phyloP scores from a whole-genome alignment of 106 monocot species.

The Ottelia alismoides region DNA sequence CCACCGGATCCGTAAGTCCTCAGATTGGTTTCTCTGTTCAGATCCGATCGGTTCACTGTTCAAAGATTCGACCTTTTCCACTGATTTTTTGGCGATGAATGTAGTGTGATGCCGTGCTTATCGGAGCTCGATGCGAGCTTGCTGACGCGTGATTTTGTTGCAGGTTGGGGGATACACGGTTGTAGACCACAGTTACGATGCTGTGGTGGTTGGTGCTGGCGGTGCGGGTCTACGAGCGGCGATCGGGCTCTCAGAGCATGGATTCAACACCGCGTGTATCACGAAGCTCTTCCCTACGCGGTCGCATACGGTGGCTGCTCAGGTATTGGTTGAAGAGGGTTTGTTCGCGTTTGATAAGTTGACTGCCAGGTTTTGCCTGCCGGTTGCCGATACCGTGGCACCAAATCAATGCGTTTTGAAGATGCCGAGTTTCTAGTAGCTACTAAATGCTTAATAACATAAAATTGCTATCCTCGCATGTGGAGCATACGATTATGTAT shows the following conservation, averaged over 20 bases:
- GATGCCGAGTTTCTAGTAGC: no score
- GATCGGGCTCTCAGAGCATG: conserved; percentile 27
- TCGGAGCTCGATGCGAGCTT: no score
- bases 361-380: no score
- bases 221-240: conserved; percentile 24
- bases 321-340: conserved; percentile 16
- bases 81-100: background rate
- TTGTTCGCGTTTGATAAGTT: no score
- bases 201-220: conserved; percentile 23
- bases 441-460: no score
- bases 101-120: no score
- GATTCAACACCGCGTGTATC: conserved; percentile 24
- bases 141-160: background rate
- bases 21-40: background rate
- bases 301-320: conserved; percentile 25
- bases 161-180: conserved; percentile 22
- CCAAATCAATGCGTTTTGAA: no score
- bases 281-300: conserved; percentile 28
- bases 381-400: no score
- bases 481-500: no score
- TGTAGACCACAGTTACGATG: conserved; percentile 29
- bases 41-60: background rate
- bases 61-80: background rate
- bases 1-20: conserved; percentile 15
- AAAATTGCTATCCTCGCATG: no score